phyloP scores from a whole-genome alignment of 805 yeast species.

The Candida manassasensis region DNA sequence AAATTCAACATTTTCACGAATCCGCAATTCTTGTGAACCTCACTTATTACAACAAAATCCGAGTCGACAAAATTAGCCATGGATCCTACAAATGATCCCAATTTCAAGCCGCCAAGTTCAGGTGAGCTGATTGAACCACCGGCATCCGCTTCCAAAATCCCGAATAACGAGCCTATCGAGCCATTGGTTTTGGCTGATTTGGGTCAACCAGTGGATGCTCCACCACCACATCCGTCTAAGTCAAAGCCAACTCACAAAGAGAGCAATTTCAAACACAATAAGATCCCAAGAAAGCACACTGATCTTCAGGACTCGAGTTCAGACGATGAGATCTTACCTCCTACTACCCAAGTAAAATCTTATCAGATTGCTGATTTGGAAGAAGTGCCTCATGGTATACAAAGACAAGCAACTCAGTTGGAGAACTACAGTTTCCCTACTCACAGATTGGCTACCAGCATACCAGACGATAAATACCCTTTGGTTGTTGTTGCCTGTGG shows the following conservation, averaged over 20 bases:
- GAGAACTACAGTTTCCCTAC: conserved; percentile 77
- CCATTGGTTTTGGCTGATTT: conserved; percentile 74
- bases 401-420: conserved; percentile 74
- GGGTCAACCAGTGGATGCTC: conserved; percentile 69
- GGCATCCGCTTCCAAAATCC: conserved; percentile 65
- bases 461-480: conserved; percentile 79
- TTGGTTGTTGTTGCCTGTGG: conserved; percentile 96
- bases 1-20: too few relatives aligned
- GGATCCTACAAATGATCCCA: conserved; percentile 94
- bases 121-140: conserved; percentile 58
- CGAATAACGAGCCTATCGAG: conserved; percentile 71
- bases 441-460: conserved; percentile 69
- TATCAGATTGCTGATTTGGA: conserved; percentile 87
- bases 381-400: conserved; percentile 93
- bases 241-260: conserved; percentile 9
- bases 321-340: conserved; percentile 41
- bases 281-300: conserved; percentile 53
- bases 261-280: conserved; percentile 18
- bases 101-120: conserved; percentile 80
- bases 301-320: conserved; percentile 44
- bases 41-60: too few relatives aligned
- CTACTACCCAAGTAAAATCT: conserved; percentile 43
- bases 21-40: too few relatives aligned
- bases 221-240: conserved; percentile 47
- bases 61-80: conserved; percentile 37